A percentile compares a stretch with the other conserved stretches of the same genome.
Conservation (phyloP, 2,329 filamentous ascomycete genomes). For the Diaporthe capsici region DNA sequence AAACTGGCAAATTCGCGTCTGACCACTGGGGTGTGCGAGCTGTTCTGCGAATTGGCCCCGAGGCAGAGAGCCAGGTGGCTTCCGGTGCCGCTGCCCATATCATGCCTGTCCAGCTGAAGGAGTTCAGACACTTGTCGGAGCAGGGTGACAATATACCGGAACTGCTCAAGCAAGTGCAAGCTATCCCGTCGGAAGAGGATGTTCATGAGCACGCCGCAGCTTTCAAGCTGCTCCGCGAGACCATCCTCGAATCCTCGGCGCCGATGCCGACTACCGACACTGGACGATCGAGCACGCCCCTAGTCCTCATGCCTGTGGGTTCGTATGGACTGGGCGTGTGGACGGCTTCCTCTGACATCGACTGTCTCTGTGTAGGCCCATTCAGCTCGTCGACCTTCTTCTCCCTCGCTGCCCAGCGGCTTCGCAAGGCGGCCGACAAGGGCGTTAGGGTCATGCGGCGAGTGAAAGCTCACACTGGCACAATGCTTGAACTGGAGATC, state of each 20-base stretch:
- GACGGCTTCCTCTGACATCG: slow-evolving; percentile 72
- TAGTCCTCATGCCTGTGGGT: slow-evolving; percentile 73
- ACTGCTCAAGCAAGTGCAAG: slow-evolving; percentile 53
- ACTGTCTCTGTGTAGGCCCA: slow-evolving; percentile 75
- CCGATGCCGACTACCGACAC: slow-evolving; percentile 36
- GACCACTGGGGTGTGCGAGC: slow-evolving; percentile 73
- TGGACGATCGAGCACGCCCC: slow-evolving; percentile 50
- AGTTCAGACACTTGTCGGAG: slow-evolving; percentile 50
- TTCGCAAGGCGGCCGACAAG: slow-evolving; percentile 60
- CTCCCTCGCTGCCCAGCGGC: slow-evolving; percentile 66
- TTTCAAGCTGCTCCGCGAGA: slow-evolving; percentile 59
- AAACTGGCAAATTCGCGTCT: slow-evolving; percentile 55
- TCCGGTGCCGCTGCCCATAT: slow-evolving; percentile 46
- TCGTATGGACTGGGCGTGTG: slow-evolving; percentile 76
- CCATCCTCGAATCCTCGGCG: slow-evolving; percentile 53
- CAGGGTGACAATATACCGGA: slow-evolving; percentile 53
- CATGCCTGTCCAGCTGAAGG: slow-evolving; percentile 52
- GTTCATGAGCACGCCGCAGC: slow-evolving; percentile 57
- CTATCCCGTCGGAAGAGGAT: slow-evolving; percentile 64
- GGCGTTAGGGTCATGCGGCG: slow-evolving; percentile 68
- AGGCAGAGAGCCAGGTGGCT: slow-evolving; percentile 37
- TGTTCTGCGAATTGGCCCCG: slow-evolving; percentile 50
- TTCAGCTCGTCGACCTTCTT: slow-evolving; percentile 75
- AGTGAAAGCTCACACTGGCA: slow-evolving; percentile 71
- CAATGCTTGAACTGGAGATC: slow-evolving; percentile 76